Evolutionary conservation across 805 yeast species (phyloP).

Genomic region (Candida coleopterorum): DNA sequence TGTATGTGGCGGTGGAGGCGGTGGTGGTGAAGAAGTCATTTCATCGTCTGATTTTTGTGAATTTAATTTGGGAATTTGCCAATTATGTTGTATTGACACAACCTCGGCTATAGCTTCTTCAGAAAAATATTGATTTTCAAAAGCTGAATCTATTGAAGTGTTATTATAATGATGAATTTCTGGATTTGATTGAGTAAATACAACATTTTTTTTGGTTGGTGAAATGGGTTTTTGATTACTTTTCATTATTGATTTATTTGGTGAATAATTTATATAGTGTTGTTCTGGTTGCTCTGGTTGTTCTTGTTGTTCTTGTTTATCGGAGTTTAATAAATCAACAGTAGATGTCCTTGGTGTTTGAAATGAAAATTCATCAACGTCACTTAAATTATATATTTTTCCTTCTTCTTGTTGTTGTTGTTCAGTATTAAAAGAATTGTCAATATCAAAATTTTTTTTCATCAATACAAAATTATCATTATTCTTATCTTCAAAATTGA

Average conservation of each 20-base stretch:
- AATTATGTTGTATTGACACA: conserved; percentile 15
- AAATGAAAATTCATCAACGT: conserved; percentile 23
- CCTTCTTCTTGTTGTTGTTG: no score
- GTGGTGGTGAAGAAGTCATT: conserved; percentile 19
- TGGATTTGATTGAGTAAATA: conserved; percentile 24
- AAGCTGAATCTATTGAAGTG: conserved; percentile 1
- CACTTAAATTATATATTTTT: neutral
- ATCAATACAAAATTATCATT: conserved; percentile 8
- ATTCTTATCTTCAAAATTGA: neutral
- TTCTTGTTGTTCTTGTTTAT: neutral
- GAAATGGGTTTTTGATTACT: conserved; percentile 11
- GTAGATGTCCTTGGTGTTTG: conserved; percentile 21
- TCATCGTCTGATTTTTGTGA: conserved; percentile 12
- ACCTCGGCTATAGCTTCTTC: conserved; percentile 2
- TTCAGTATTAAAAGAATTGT: conserved; percentile 9
- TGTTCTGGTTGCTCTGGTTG: neutral
- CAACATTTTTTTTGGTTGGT: conserved; percentile 35
- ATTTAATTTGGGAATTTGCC: conserved; percentile 14
- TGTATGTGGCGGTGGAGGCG: conserved; percentile 22
- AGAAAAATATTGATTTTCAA: conserved; percentile 3
- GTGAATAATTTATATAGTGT: conserved; percentile 17
- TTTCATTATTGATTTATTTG: conserved; percentile 37
- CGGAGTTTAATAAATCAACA: conserved; percentile 7
- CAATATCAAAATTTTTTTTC: conserved; percentile 19
- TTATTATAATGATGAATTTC: conserved; percentile 28